phyloP scores from a whole-genome alignment of 768 basidiomycete genomes.

The Lyophyllum atratum region DNA sequence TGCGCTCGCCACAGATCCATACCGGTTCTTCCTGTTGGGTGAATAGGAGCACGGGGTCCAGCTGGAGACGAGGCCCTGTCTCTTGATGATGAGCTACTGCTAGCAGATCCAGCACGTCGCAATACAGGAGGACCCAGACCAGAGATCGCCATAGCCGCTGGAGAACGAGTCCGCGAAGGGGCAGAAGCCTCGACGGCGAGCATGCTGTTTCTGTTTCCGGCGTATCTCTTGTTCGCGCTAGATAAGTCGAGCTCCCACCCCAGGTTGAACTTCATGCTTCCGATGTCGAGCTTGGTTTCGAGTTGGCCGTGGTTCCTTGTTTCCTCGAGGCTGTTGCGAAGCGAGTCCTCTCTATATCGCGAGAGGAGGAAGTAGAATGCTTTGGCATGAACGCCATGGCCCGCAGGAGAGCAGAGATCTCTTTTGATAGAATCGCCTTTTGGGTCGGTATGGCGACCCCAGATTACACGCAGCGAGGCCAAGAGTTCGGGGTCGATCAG shows the following conservation, averaged over 20 bases:
- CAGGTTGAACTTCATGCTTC: slow-evolving; percentile 35
- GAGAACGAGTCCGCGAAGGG: slow-evolving; percentile 20
- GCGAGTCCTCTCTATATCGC: slow-evolving; percentile 66
- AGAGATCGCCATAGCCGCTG: slow-evolving; percentile 13
- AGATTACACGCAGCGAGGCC: slow-evolving; percentile 78
- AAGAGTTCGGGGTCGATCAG: slow-evolving; percentile 80
- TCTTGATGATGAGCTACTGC: slow-evolving; percentile 27
- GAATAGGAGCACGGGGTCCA: slow-evolving; percentile 46
- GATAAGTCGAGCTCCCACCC: slow-evolving; percentile 40
- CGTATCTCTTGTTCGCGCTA: slow-evolving; percentile 30
- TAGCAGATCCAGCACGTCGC: slow-evolving; percentile 18
- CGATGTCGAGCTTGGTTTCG: slow-evolving; percentile 20
- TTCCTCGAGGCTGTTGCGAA: slow-evolving; percentile 48
- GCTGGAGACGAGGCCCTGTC: slow-evolving; percentile 50
- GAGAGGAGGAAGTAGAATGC: slow-evolving; percentile 87
- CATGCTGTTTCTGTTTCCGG: slow-evolving; percentile 21
- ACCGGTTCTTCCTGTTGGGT: slow-evolving; percentile 16
- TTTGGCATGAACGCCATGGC: slow-evolving; percentile 76
- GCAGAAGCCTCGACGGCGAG: slow-evolving; percentile 17
- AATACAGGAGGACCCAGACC: slow-evolving; percentile 20
- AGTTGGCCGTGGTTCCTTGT: slow-evolving; percentile 37
- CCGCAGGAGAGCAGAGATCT: slow-evolving; percentile 71
- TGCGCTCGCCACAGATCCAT: slow-evolving; percentile 26
- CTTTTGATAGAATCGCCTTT: slow-evolving; percentile 53
- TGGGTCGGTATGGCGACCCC: slow-evolving; percentile 71